A percentile compares a stretch with the other conserved stretches of the same genome.
Conservation (phyloP, 2,329 filamentous ascomycete genomes). For the Aspergillus bombycis region DNA sequence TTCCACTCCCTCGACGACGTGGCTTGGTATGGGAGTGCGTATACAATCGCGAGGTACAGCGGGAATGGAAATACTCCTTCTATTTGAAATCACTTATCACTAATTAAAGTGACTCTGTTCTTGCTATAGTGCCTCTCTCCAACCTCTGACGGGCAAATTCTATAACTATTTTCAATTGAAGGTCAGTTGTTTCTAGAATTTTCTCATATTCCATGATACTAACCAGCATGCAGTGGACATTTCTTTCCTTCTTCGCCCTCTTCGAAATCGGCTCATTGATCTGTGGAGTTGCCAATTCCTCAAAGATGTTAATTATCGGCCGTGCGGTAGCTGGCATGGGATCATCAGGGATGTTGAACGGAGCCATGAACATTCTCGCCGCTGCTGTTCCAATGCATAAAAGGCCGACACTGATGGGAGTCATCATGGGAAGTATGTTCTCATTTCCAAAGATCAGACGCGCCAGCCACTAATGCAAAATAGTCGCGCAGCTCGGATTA, state of each 20-base stretch:
- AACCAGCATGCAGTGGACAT: conserved; percentile 29
- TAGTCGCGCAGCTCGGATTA: conserved; percentile 36
- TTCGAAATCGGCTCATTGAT: conserved; percentile 35
- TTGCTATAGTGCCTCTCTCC: conserved; percentile 46
- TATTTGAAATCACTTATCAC: too few species aligned
- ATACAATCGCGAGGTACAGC: too few species aligned
- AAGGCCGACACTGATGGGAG: conserved; percentile 16
- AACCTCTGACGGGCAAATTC: conserved; percentile 57
- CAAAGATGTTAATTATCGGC: conserved; percentile 34
- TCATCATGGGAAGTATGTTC: too few species aligned
- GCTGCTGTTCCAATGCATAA: conserved; percentile 29
- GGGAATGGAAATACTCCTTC: too few species aligned
- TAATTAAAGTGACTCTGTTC: too few species aligned
- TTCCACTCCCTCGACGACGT: too few species aligned
- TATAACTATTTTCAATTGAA: conserved; percentile 45
- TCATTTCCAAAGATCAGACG: too few species aligned
- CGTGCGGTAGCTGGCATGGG: conserved; percentile 34
- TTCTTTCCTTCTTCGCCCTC: conserved; percentile 29
- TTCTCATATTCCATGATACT: too few species aligned
- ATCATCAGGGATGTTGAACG: conserved; percentile 30
- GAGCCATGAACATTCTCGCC: conserved; percentile 30
- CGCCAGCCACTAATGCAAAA: too few species aligned
- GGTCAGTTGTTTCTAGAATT: too few species aligned
- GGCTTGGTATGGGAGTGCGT: too few species aligned
- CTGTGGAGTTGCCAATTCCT: conserved; percentile 30